phyloP scores from a whole-genome alignment of 2,329 filamentous ascomycete genomes.

The Calonectria pseudoturangicola region DNA sequence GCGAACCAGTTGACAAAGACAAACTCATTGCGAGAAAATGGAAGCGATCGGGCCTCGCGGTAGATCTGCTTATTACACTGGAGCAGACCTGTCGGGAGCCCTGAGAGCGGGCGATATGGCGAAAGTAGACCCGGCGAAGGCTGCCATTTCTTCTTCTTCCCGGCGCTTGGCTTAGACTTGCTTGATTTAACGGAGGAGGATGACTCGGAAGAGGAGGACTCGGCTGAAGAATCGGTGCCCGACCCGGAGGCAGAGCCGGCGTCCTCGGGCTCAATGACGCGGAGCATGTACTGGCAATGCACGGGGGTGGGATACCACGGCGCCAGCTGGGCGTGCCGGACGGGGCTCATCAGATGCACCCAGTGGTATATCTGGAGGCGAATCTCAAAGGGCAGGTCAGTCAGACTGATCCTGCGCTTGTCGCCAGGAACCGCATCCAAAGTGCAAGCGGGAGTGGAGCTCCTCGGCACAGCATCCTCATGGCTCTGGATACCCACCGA shows the following conservation, averaged over 20 bases:
- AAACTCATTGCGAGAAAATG: slow-evolving; percentile 67
- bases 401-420: not conserved
- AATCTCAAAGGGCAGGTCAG: slow-evolving; percentile 64
- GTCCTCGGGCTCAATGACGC: slow-evolving; percentile 38
- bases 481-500: slow-evolving; percentile 36
- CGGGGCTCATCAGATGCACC: slow-evolving; percentile 62
- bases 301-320: slow-evolving; percentile 63
- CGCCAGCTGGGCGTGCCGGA: slow-evolving; percentile 62
- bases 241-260: slow-evolving; percentile 7
- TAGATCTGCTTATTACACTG: slow-evolving; percentile 64
- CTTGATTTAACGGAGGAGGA: slow-evolving; percentile 16
- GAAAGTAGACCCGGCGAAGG: slow-evolving; percentile 51
- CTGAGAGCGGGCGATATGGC: slow-evolving; percentile 60
- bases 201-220: not conserved
- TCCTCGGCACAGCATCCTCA: slow-evolving; percentile 35
- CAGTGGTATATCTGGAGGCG: slow-evolving; percentile 68
- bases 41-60: slow-evolving; percentile 62
- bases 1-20: slow-evolving; percentile 68
- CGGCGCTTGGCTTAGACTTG: not conserved
- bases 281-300: slow-evolving; percentile 58
- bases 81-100: slow-evolving; percentile 65
- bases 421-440: not conserved
- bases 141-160: not conserved
- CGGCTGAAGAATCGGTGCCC: not conserved
- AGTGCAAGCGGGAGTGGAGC: slow-evolving; percentile 24